Percentiles rank a stretch among this genome's conserved stretches.
Conservation (phyloP, 176 grass and related monocot species). For the Oropetium thomaeum region DNA sequence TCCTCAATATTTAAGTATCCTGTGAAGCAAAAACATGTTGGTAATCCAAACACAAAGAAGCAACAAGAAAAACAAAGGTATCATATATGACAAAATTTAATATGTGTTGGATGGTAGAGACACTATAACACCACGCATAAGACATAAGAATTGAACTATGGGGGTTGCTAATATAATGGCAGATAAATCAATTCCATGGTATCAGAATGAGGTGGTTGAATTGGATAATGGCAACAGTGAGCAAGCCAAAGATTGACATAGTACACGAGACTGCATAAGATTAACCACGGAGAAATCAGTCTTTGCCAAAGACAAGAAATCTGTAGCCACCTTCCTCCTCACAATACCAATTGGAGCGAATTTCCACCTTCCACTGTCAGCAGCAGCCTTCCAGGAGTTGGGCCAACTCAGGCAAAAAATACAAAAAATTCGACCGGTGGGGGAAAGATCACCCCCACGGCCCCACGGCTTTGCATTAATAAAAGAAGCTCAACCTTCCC, state of each 20-base stretch:
- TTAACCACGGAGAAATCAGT: not conserved
- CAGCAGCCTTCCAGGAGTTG: no score
- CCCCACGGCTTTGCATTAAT: no score
- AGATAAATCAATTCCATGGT: not conserved
- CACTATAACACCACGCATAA: not conserved
- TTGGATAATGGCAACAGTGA: not conserved
- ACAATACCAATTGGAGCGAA: no score
- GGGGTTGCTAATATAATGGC: not conserved
- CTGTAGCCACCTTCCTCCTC: no score
- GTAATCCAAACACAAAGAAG: slow-evolving; percentile 1
- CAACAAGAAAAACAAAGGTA: not conserved
- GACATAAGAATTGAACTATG: not conserved
- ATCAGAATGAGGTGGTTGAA: not conserved
- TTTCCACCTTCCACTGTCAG: no score
- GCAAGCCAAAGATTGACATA: not conserved
- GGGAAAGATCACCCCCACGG: no score
- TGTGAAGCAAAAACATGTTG: slow-evolving; percentile 28
- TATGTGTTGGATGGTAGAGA: not conserved
- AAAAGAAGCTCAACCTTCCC: no score
- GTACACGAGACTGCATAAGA: not conserved
- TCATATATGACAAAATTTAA: not conserved
- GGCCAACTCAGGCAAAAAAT: no score
- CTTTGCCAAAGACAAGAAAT: no score
- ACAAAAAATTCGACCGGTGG: no score
- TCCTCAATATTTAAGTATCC: slow-evolving; percentile 73